phyloP scores from a whole-genome alignment of 208 protist genomes.

The Trypanosomatidae sp. region DNA sequence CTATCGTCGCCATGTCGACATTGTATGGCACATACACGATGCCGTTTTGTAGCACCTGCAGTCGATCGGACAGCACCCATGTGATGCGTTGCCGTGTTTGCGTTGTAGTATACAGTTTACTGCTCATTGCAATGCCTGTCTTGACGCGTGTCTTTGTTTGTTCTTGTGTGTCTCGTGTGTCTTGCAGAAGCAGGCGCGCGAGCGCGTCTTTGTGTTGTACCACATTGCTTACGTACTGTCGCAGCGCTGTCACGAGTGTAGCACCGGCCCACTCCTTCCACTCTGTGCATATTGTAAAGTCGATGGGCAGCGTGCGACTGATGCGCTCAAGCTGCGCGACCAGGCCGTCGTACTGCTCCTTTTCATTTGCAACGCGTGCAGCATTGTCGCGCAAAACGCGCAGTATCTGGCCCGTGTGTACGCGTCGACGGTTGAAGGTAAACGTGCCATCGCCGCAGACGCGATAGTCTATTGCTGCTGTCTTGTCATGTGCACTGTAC shows the following conservation, averaged over 20 bases:
- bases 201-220: constrained; percentile 46
- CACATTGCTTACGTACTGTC: constrained; percentile 50
- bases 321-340: constrained; percentile 48
- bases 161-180: background rate
- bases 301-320: constrained; percentile 53
- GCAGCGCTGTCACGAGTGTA: constrained; percentile 34
- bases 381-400: constrained; percentile 67
- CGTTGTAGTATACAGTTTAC: background rate
- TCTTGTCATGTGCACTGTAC: constrained; percentile 12
- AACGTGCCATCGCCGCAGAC: constrained; percentile 52
- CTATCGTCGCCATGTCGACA: constrained; percentile 73
- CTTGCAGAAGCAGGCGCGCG: constrained; percentile 23
- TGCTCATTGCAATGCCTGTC: background rate
- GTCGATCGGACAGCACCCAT: constrained; percentile 67
- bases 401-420: constrained; percentile 72
- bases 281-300: constrained; percentile 71
- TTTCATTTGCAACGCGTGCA: constrained; percentile 35
- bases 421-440: constrained; percentile 34
- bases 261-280: constrained; percentile 65
- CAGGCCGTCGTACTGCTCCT: constrained; percentile 32
- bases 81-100: constrained; percentile 63
- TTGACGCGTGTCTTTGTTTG: background rate
- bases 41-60: constrained; percentile 65
- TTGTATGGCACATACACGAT: constrained; percentile 70
- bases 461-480: constrained; percentile 37